These are phyloP conservation scores for Clonostachys solani DNA, from an alignment of 2,329 filamentous ascomycete species.

Conservation along the genomic window DNA sequence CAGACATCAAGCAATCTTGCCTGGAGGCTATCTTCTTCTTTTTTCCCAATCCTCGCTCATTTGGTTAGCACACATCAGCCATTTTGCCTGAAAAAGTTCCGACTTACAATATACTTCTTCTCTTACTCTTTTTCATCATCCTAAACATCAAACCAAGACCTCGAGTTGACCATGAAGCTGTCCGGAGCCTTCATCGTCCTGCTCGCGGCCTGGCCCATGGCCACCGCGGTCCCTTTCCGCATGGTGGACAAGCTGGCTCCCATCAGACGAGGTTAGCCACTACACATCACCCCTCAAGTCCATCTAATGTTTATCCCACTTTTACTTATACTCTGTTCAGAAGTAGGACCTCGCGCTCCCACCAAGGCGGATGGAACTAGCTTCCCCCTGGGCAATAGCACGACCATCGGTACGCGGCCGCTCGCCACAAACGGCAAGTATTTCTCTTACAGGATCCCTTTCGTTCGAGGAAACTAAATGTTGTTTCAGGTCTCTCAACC, in stretches of 20 bases:
- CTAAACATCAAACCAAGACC: neutral
- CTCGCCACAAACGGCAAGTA: too few species aligned
- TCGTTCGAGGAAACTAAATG: too few species aligned
- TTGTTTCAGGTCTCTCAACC: too few species aligned
- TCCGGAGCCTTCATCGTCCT: constrained; percentile 9
- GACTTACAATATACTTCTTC: neutral
- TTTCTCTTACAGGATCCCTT: too few species aligned
- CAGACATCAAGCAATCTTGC: too few species aligned
- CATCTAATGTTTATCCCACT: neutral
- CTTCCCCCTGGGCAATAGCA: too few species aligned
- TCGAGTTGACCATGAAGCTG: constrained; percentile 14
- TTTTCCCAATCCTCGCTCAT: too few species aligned
- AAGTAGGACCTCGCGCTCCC: neutral
- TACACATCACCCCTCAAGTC: too few species aligned
- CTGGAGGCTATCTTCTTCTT: too few species aligned
- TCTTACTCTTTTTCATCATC: neutral
- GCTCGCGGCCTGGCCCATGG: constrained; percentile 9
- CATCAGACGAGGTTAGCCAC: neutral
- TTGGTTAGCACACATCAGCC: neutral
- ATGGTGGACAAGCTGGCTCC: constrained; percentile 2
- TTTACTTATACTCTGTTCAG: neutral
- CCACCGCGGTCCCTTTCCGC: constrained; percentile 6
- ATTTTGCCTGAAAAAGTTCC: neutral
- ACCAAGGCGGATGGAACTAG: neutral
- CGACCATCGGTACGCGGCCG: too few species aligned